A percentile compares a stretch with the other conserved stretches of the same genome.
phyloP scores from a whole-genome alignment of 345 rosid genomes.

The Euclidium syriacum region DNA sequence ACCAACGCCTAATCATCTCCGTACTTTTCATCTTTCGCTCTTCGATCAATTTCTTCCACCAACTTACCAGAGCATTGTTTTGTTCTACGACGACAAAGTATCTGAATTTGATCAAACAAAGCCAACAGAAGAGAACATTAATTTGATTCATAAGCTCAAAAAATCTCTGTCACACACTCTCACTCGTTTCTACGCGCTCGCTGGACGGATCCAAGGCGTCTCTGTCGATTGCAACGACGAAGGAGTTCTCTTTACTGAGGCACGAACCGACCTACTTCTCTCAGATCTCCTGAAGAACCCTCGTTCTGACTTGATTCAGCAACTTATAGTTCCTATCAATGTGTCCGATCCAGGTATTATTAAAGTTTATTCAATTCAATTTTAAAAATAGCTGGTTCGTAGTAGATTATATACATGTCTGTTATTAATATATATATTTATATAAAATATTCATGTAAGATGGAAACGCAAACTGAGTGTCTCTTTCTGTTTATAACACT shows the following conservation, averaged over 20 bases:
- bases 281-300: conserved; percentile 27
- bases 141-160: conserved; percentile 12
- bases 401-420: too few species aligned
- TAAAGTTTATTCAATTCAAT: too few species aligned
- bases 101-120: neutral
- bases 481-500: too few species aligned
- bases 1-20: conserved; percentile 26
- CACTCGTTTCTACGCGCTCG: conserved; percentile 38
- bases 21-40: conserved; percentile 12
- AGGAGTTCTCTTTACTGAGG: conserved; percentile 35
- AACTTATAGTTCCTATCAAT: neutral
- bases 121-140: neutral
- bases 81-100: conserved; percentile 19
- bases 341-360: neutral
- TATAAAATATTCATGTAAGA: too few species aligned
- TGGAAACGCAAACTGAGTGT: too few species aligned
- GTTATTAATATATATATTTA: too few species aligned
- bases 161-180: conserved; percentile 37
- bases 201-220: conserved; percentile 35
- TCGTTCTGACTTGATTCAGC: neutral
- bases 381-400: too few species aligned
- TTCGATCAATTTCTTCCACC: conserved; percentile 31
- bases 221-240: conserved; percentile 34
- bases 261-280: conserved; percentile 14
- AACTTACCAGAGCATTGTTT: conserved; percentile 12